These are phyloP conservation scores for Mortierella sp. DNA, from an alignment of 371 early-diverging fungal species.

Conservation along the genomic window DNA sequence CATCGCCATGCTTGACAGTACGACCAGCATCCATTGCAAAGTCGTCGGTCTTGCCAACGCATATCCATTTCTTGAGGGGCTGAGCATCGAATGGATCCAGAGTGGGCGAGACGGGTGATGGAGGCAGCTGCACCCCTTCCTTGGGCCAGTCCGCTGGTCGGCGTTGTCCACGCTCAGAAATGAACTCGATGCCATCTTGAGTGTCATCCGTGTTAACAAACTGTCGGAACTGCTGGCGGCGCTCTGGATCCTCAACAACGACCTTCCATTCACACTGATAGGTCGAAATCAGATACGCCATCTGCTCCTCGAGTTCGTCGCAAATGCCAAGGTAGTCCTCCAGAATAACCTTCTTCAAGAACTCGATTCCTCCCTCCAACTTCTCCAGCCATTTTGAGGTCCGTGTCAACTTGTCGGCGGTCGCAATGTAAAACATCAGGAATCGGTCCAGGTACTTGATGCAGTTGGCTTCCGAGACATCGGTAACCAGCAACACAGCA, in stretches of 20 bases:
- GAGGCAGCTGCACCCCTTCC: conserved; percentile 51
- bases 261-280: conserved; percentile 78
- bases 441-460: conserved; percentile 75
- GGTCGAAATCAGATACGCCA: conserved; percentile 67
- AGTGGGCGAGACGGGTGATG: conserved; percentile 32
- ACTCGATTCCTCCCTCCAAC: conserved; percentile 75
- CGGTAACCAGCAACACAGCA: conserved; percentile 70
- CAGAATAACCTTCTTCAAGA: conserved; percentile 70
- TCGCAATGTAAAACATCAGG: conserved; percentile 79
- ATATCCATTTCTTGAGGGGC: conserved; percentile 18
- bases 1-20: conserved; percentile 68
- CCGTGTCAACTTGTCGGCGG: conserved; percentile 74
- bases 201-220: conserved; percentile 72
- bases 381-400: conserved; percentile 82
- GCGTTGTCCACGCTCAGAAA: conserved; percentile 72
- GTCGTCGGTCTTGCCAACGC: conserved; percentile 39
- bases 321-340: conserved; percentile 76
- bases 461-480: conserved; percentile 66
- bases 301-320: conserved; percentile 71
- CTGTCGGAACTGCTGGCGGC: conserved; percentile 68
- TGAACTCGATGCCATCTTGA: conserved; percentile 65
- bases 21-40: conserved; percentile 68
- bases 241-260: conserved; percentile 69
- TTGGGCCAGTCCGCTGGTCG: conserved; percentile 78
- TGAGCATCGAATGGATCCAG: conserved; percentile 34